Evolutionary conservation across 2,329 filamentous ascomycete genomes (phyloP).

Genomic region (Hypoxylon rubiginosum): DNA sequence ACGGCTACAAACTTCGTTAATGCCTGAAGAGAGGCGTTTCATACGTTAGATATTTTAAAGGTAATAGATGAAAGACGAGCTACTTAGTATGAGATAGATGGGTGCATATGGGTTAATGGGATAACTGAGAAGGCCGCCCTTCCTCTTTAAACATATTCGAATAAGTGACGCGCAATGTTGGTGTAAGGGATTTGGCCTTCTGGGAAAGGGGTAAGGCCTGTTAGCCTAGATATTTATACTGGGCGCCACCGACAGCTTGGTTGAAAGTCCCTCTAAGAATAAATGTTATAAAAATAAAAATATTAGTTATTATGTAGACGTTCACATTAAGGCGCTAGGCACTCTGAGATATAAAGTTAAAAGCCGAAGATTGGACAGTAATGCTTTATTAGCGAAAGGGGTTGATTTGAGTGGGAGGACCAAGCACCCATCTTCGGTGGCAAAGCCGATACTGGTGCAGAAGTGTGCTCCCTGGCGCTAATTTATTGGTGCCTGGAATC

Average conservation of each 20-base stretch:
- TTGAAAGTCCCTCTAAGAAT: too few species aligned
- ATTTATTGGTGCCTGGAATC: neutral
- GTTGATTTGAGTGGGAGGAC: too few species aligned
- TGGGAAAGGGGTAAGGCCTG: too few species aligned
- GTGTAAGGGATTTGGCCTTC: neutral
- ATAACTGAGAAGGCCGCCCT: neutral
- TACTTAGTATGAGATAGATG: neutral
- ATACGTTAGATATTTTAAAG: neutral
- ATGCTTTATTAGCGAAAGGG: too few species aligned
- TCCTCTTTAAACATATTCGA: neutral
- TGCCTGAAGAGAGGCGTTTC: neutral
- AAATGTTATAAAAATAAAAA: too few species aligned
- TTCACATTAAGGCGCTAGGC: too few species aligned
- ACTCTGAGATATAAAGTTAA: too few species aligned
- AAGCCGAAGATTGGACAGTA: too few species aligned
- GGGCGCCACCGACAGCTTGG: too few species aligned
- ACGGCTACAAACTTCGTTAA: neutral
- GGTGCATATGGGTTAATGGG: neutral
- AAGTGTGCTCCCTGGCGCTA: neutral
- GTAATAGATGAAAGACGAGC: neutral
- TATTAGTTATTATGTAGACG: too few species aligned
- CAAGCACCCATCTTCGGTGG: too few species aligned
- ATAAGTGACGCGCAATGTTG: neutral
- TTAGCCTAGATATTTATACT: too few species aligned
- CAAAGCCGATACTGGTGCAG: neutral